phyloP scores from a whole-genome alignment of 257 asterid genomes.

The Eucommia ulmoides region DNA sequence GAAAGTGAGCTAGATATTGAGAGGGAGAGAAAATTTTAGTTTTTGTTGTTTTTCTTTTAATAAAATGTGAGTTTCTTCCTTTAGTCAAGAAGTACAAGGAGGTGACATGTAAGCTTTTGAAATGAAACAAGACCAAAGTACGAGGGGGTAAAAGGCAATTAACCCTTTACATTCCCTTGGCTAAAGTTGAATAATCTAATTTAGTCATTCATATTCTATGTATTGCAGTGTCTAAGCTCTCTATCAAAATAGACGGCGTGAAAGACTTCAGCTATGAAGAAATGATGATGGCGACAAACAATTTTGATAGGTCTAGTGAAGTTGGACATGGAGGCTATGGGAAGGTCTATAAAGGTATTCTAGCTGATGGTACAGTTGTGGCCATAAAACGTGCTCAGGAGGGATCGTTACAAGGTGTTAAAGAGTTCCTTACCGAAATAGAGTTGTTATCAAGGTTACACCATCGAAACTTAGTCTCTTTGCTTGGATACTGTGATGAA shows the following conservation, averaged over 20 bases:
- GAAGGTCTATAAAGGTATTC: slow-evolving; percentile 74
- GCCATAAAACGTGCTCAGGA: slow-evolving; percentile 92
- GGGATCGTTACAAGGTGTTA: slow-evolving; percentile 92
- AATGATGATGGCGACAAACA: slow-evolving; percentile 55
- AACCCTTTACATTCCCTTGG: no score
- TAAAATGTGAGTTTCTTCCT: neutral
- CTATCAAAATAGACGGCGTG: slow-evolving; percentile 77
- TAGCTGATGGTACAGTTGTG: slow-evolving; percentile 65
- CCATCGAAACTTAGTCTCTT: slow-evolving; percentile 79
- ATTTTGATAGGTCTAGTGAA: slow-evolving; percentile 40
- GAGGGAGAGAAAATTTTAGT: no score
- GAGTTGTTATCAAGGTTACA: slow-evolving; percentile 82
- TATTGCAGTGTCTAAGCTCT: slow-evolving; percentile 59
- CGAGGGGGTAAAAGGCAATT: no score
- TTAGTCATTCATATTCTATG: neutral
- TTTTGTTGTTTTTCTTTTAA: no score
- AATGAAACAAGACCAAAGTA: no score
- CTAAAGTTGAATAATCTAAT: neutral
- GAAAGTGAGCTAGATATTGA: no score
- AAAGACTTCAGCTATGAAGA: slow-evolving; percentile 64
- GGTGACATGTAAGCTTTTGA: neutral
- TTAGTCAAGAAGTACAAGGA: neutral
- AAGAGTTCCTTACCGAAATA: slow-evolving; percentile 92
- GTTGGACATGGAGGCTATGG: slow-evolving; percentile 98
- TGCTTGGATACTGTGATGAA: slow-evolving; percentile 85